A percentile compares a stretch with the other conserved stretches of the same genome.
These are phyloP conservation scores for Candida coquimbonensis DNA, from an alignment of 805 yeast genomes.

Conservation along the genomic window DNA sequence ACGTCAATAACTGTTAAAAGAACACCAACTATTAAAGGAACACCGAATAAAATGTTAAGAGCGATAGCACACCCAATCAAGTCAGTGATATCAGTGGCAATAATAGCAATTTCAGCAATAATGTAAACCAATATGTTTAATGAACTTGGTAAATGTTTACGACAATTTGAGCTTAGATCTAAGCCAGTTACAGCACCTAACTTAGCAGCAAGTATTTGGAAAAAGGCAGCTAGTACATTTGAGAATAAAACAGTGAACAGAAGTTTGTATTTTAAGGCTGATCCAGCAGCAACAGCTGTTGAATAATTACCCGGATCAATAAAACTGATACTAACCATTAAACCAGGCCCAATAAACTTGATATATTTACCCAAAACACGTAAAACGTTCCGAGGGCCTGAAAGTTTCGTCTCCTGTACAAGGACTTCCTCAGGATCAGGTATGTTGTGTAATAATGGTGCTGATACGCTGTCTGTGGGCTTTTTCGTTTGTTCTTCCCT, in stretches of 20 bases:
- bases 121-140: constrained; percentile 58
- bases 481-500: neutral
- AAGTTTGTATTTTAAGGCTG: constrained; percentile 72
- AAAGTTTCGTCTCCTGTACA: neutral
- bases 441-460: neutral
- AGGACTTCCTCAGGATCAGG: neutral
- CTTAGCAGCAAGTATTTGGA: constrained; percentile 80
- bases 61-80: constrained; percentile 98
- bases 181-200: constrained; percentile 92
- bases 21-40: constrained; percentile 83
- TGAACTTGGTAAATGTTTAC: constrained; percentile 59
- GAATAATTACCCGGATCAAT: constrained; percentile 98
- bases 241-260: constrained; percentile 73
- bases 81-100: constrained; percentile 95
- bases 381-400: constrained; percentile 7
- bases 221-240: constrained; percentile 78
- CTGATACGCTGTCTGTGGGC: neutral
- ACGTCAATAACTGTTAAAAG: constrained; percentile 82
- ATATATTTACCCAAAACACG: constrained; percentile 29
- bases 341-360: constrained; percentile 85
- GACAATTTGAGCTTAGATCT: constrained; percentile 84
- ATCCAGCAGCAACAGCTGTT: constrained; percentile 92
- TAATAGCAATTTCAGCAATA: constrained; percentile 83
- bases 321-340: constrained; percentile 91
- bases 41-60: constrained; percentile 68